Evolutionary conservation across 2,329 filamentous ascomycete species (phyloP), one percentile per base, ranked within the genome.

Genomic region (Xylaria digitata): DNA sequence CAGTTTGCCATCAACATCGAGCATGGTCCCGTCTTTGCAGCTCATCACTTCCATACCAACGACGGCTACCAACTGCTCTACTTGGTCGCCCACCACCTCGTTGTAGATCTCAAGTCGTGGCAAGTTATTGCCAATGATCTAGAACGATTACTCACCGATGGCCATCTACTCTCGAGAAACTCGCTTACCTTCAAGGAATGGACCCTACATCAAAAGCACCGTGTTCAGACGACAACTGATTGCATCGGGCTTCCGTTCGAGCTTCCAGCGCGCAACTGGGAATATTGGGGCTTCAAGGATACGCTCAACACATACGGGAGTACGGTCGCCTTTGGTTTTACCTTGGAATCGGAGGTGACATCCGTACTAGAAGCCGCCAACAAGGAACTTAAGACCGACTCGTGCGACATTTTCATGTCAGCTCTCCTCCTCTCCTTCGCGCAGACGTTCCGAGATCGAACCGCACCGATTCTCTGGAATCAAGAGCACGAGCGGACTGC

Each of bases 351-450:
- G 0, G 83, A 84, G 9, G 70, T 82, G 8, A 82, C 82, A 1
- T 75, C 79, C 0, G 76, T 81, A 6, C 77, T 87, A 0, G 80
- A 83, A 50, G 80, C 75, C 4, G 77, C 81, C 73, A 81, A 84
- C 57, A 76, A 79, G 9, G 81, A 82, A 1, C 80, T 88, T 66
- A 80, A 82, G 55, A 87, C 85, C 0, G 84, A 88, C 49, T 76
- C 82, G 0, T 81, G 83, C 7, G 86, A 88, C 68, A 80, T 88
- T 2, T 84, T 87, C 69, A 75, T 88, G 5, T 82, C 87, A 1
- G 82, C 85, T 0, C 77, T 89, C 5, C 73, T 87, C 3, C 81
- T 87, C 6, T 86, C 87, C 0, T 89, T 89, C 73, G 78, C 81
- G 1, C 83, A 84, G 63, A 82, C 82, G 0, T 89, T 90, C 65